These are phyloP conservation scores for Trypanosoma rangeli DNA, from an alignment of 208 protist species.

Conservation along the genomic window DNA sequence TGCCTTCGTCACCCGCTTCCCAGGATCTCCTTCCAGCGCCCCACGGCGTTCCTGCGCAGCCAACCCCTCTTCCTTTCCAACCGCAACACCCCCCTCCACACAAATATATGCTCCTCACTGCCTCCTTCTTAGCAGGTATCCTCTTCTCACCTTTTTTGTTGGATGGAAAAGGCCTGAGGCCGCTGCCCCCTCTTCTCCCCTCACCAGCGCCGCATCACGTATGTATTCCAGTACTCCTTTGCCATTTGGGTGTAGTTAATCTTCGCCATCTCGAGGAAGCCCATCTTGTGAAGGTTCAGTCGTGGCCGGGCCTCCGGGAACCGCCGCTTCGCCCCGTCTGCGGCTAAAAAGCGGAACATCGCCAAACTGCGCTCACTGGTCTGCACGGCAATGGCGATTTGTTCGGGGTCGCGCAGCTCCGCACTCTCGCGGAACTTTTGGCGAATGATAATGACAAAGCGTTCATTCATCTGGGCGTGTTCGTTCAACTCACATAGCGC, in stretches of 20 bases:
- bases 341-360: constrained; percentile 84
- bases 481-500: constrained; percentile 84
- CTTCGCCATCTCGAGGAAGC: constrained; percentile 84
- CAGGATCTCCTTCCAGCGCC: not conserved
- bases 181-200: not conserved
- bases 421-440: constrained; percentile 85
- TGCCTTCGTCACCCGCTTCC: not conserved
- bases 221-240: constrained; percentile 92
- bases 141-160: not conserved
- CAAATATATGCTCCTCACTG: not conserved
- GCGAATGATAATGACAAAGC: constrained; percentile 82
- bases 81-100: not conserved
- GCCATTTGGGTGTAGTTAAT: constrained; percentile 88
- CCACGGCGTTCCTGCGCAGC: not conserved
- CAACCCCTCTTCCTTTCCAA: not conserved
- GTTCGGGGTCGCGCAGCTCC: constrained; percentile 73
- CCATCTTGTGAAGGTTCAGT: constrained; percentile 86
- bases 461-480: constrained; percentile 90
- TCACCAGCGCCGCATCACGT: constrained; percentile 85
- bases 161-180: too few species aligned
- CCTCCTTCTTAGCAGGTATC: too few species aligned
- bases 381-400: constrained; percentile 82
- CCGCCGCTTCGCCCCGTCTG: constrained; percentile 76
- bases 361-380: constrained; percentile 79
- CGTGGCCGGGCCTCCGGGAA: constrained; percentile 83